Conservation (phyloP, 176 grass and related monocot genomes). For the Microstegium vimineum region DNA sequence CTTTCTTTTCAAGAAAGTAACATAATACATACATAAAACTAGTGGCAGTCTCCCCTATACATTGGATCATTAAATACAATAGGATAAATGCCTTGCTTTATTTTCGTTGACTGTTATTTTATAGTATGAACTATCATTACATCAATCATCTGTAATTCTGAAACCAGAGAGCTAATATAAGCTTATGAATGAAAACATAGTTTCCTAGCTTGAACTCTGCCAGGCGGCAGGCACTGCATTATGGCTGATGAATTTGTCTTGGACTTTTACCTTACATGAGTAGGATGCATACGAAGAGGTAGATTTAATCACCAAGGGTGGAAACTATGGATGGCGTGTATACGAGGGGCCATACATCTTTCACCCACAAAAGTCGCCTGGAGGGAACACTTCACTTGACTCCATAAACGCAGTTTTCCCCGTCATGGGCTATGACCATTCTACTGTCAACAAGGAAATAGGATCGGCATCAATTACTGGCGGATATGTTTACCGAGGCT, state of each 20-base stretch:
- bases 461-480: constrained; percentile 80
- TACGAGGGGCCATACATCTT: constrained; percentile 69
- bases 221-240: too few species aligned
- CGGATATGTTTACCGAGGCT: constrained; percentile 71
- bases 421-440: constrained; percentile 65
- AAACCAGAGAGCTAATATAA: background rate
- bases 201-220: background rate
- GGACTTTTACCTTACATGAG: background rate
- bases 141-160: background rate
- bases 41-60: background rate
- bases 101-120: background rate
- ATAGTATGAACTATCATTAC: background rate
- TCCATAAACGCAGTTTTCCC: constrained; percentile 71
- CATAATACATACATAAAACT: background rate
- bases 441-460: constrained; percentile 43
- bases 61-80: background rate
- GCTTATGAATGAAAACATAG: background rate
- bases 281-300: constrained; percentile 70
- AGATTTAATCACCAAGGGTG: constrained; percentile 64
- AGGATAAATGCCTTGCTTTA: background rate
- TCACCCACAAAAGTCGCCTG: constrained; percentile 45
- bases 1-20: too few species aligned
- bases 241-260: background rate
- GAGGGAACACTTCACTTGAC: constrained; percentile 57
- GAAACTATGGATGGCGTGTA: constrained; percentile 80